Evolutionary conservation across 129 eudicot species (phyloP).

Genomic region (Logfia minima): DNA sequence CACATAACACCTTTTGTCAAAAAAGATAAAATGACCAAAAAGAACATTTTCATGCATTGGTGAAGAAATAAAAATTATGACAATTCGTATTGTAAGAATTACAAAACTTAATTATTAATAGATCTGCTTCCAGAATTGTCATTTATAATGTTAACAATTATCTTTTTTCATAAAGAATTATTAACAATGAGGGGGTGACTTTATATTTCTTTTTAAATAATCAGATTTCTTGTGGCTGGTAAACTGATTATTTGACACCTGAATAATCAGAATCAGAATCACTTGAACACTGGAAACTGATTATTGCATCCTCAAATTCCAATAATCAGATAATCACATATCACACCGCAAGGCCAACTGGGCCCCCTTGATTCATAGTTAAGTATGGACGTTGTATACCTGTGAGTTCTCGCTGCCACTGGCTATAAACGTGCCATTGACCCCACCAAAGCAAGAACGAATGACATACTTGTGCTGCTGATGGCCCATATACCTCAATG

Average conservation of each 20-base stretch:
- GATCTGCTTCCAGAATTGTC: too few species aligned
- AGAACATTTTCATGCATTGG: too few species aligned
- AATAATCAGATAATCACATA: neutral
- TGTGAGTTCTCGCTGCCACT: slow-evolving; percentile 90
- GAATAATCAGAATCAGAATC: neutral
- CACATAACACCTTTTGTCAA: too few species aligned
- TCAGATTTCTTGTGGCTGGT: too few species aligned
- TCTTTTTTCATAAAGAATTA: too few species aligned
- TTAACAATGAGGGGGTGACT: too few species aligned
- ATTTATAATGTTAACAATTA: too few species aligned
- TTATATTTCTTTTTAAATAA: too few species aligned
- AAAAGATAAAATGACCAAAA: too few species aligned
- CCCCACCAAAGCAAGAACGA: slow-evolving; percentile 93
- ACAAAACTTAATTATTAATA: too few species aligned
- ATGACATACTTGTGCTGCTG: slow-evolving; percentile 78
- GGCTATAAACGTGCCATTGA: slow-evolving; percentile 68
- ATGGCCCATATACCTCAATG: slow-evolving; percentile 69
- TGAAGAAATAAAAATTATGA: too few species aligned
- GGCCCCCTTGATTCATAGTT: neutral
- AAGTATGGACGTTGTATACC: slow-evolving; percentile 39
- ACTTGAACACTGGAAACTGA: neutral
- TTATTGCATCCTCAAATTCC: neutral
- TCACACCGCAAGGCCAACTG: neutral
- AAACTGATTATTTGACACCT: neutral
- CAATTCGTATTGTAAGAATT: too few species aligned